Conservation (phyloP, 2,329 filamentous ascomycete genomes). For the Laburnicola sp. region DNA sequence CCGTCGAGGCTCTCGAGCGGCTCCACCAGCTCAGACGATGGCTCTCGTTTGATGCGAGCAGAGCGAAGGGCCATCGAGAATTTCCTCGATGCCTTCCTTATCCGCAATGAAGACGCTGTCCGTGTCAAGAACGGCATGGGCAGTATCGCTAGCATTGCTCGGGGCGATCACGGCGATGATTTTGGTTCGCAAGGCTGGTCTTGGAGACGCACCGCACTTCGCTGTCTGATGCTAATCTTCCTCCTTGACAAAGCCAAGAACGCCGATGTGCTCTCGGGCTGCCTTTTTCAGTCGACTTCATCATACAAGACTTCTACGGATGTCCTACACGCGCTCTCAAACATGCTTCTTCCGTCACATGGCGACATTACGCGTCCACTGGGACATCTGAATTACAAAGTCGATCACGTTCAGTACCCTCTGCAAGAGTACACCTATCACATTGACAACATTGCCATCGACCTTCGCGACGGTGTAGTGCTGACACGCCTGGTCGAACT, state of each 20-base stretch:
- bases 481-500: conserved; percentile 64
- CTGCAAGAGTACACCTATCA: conserved; percentile 62
- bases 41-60: conserved; percentile 39
- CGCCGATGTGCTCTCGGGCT: conserved; percentile 41
- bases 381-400: conserved; percentile 59
- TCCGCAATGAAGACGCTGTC: conserved; percentile 61
- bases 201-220: conserved; percentile 60
- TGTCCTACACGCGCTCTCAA: conserved; percentile 56
- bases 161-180: conserved; percentile 42
- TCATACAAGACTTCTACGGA: conserved; percentile 59
- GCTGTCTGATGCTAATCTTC: conserved; percentile 62
- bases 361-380: conserved; percentile 61
- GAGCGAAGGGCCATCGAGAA: conserved; percentile 51
- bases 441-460: conserved; percentile 63
- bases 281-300: conserved; percentile 58
- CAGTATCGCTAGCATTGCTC: conserved; percentile 45
- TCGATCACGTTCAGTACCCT: conserved; percentile 58
- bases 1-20: conserved; percentile 43
- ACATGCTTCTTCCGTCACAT: conserved; percentile 60
- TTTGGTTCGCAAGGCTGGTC: conserved; percentile 51
- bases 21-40: conserved; percentile 40
- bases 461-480: conserved; percentile 63
- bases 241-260: conserved; percentile 61
- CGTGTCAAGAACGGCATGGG: conserved; percentile 43
- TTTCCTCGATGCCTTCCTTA: conserved; percentile 61